phyloP scores from a whole-genome alignment of 1,284 basidiomycete species.

The Marasmius sp. region DNA sequence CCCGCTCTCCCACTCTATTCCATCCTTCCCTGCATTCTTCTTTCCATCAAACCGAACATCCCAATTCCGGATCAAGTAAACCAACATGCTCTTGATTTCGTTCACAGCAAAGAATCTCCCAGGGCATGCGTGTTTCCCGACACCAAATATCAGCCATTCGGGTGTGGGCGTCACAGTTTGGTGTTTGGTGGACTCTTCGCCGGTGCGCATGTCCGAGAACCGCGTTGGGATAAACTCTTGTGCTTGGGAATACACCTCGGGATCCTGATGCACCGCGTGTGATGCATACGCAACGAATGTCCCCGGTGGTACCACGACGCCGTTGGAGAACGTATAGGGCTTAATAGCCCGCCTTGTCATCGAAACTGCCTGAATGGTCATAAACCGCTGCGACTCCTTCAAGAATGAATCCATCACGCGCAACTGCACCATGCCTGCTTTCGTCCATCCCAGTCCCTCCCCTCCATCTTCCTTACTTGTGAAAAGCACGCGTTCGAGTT shows the following conservation, averaged over 20 bases:
- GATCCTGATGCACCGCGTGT: conserved; percentile 16
- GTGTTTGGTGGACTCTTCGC: conserved; percentile 13
- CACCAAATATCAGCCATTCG: background rate
- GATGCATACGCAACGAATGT: conserved; percentile 14
- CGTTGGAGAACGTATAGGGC: conserved; percentile 25
- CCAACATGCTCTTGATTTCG: conserved; percentile 41
- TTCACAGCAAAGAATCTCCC: conserved; percentile 46
- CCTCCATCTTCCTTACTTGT: conserved; percentile 13
- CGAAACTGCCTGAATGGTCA: conserved; percentile 12
- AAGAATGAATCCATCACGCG: conserved; percentile 40
- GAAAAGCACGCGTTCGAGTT: conserved; percentile 22
- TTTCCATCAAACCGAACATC: conserved; percentile 37
- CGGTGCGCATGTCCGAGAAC: conserved; percentile 16
- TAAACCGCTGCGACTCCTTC: conserved; percentile 31
- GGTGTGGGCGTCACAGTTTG: background rate
- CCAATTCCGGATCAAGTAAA: conserved; percentile 39
- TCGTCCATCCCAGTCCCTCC: conserved; percentile 35
- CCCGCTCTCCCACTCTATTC: conserved; percentile 16
- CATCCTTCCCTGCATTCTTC: too few species aligned
- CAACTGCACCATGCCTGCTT: conserved; percentile 33
- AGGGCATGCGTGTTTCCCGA: conserved; percentile 21
- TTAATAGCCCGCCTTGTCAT: conserved; percentile 18
- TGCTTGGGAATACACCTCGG: conserved; percentile 18
- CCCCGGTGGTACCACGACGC: conserved; percentile 23
- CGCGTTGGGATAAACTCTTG: conserved; percentile 19